Base-by-base conservation (phyloP, 371 early-diverging fungal genomes). In the Mucor piriformis region DNA sequence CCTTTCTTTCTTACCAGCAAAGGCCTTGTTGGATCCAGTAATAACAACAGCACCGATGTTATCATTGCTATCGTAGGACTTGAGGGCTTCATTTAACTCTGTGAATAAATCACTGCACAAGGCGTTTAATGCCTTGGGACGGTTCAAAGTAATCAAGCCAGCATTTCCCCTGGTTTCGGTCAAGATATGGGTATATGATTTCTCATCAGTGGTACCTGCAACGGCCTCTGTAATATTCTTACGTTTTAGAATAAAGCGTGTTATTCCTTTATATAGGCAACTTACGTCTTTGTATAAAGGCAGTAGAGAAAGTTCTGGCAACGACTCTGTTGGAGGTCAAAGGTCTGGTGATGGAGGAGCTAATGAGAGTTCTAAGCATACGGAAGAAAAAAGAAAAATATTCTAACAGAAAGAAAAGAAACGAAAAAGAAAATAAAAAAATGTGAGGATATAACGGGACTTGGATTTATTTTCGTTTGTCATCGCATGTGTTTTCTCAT, bases 61-160 rank as follows among this genome's bases (percentile, higher is more conserved):
- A 5, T 72, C 67, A 70, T 96, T 91, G 40, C 72, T 73, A 67
- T 98, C 97, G 62, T 88, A 89, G 33, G 78, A 81, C 50, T 77
- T 77, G 37, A 98, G 77, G n/a, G 90, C 95, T 20, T 91, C 86
- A 79, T 96, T 95, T 56, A 98, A 79, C 74, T 98, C 99, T 47
- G 79, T 71, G 74, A 97, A 92, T 51, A 98, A 84, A 50, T 92
- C 93, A 66, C 88, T 86, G 79, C 89, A 93, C 57, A 98, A 88
- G n/a, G 99, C 98, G 77, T 98, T 98, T 54, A 98, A 84, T 37
- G 95, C 96, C 84, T 95, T 94, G 66, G 95, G 95, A 16, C 98
- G 91, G 86, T 96, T 89, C 63, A 95, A 87, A 8, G 93, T 92
- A 49, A 96, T 86, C 40, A 97, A 58, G 23, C 88, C 97, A 48